Evolutionary conservation across 2,329 filamentous ascomycete species (phyloP), one percentile per base, ranked within the genome.

Genomic region (Nannizziopsis arthrosporioides): DNA sequence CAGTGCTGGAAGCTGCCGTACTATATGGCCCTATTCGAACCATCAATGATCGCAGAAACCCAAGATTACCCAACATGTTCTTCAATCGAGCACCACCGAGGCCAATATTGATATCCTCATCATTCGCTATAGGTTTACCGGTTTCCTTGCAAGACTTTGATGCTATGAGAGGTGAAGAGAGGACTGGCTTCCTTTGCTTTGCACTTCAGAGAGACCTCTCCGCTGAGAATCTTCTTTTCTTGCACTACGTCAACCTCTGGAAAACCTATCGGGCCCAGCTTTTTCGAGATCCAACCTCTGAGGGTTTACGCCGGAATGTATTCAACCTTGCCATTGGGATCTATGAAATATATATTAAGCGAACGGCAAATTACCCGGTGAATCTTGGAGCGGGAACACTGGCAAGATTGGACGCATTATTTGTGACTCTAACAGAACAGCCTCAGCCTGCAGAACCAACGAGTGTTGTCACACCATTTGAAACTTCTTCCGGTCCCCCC

Each of bases 221-320:
- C 0, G 79, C 77, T 10, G 80, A 83, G 59, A 83, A 83, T 56
- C 76, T 82, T 50, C 71, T 78, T 38, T 82, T 82, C 57, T 61
- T 82, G n/a, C 73, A 71, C 10, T 66, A 70, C 35, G 74, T 81
- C 10, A 66, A 69, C 2, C 68, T 71, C 49, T 81, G 76, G 74
- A 76, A 73, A 56, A 56, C 61, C 42, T 47, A 56, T 35, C 68
- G 62, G 57, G 48, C 44, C 22, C 43, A 40, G 18, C 46, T 41
- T 50, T 31, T 51, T 44, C 14, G 48, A 49, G 45, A 46, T 30
- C 44, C 19, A 32, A 50, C 56, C 44, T 47, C 44, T 42, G 50
- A 44, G 37, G 17, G 30, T 14, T 30, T 48, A 11, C 12, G 62
- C 66, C 71, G 69, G 8, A 65, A 72, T 48, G 65, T 72, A 7